A percentile compares a stretch with the other conserved stretches of the same genome.
phyloP scores from a whole-genome alignment of 2,329 filamentous ascomycete species.

The Akanthomyces uredinophilus region DNA sequence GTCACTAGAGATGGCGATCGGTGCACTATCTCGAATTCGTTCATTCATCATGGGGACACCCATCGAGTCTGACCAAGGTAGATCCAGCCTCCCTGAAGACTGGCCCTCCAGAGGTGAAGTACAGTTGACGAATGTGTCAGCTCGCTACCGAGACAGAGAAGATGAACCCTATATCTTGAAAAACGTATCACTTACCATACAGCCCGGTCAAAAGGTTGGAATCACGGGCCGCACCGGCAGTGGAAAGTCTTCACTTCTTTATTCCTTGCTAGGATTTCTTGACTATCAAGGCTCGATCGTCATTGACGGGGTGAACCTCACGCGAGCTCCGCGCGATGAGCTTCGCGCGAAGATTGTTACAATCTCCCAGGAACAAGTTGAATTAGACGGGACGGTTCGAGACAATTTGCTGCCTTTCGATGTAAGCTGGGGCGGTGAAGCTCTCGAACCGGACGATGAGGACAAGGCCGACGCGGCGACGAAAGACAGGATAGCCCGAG shows the following conservation, averaged over 20 bases:
- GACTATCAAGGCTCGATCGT: neutral
- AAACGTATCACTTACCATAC: neutral
- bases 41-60: neutral
- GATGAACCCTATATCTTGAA: neutral
- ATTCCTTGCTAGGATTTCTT: neutral
- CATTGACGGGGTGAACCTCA: conserved; percentile 1
- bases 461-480: neutral
- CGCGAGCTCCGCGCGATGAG: neutral
- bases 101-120: conserved; percentile 1
- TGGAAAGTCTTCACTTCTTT: conserved; percentile 3
- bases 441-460: neutral
- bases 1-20: neutral
- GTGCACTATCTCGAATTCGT: neutral
- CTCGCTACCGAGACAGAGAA: neutral
- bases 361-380: conserved; percentile 20
- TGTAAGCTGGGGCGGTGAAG: neutral
- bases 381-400: conserved; percentile 9
- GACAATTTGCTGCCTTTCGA: neutral
- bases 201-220: neutral
- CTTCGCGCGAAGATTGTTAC: conserved; percentile 7
- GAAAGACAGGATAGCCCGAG: neutral
- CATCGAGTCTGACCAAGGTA: neutral
- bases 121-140: neutral
- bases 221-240: conserved; percentile 1
- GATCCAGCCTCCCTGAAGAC: neutral